Base-by-base conservation (phyloP, 129 eudicot species). In the Flaveria robusta region DNA sequence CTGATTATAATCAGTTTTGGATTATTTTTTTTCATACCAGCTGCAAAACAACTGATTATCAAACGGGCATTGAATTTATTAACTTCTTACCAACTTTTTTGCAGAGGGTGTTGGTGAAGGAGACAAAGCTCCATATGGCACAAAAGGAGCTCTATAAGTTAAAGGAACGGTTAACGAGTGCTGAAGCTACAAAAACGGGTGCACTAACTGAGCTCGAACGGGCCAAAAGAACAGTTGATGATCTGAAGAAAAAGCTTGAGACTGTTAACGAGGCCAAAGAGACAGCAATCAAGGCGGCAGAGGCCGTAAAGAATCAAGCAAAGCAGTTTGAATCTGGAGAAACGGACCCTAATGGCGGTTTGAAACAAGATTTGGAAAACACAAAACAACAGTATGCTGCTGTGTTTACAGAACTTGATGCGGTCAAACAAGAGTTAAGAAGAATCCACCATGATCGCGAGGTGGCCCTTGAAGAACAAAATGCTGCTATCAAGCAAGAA, bases 141-240 rank as follows among this genome's bases (percentile, higher is more conserved):
- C 91, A 91, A 37, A 91, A 87, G 79, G 96, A 95, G 87, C 81
- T 95, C 27, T 81, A 83, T 68, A 95, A 89, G 85, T 75, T 91
- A 75, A 95, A 87, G 76, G 97, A 95, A 68, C 90, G 77, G 70
- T 47, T 95, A 58, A 84, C 81, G 58, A 83, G 81, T 82, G 92
- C 97, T 23, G 99, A 95, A 79, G 69, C 83, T 41, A 87, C 88
- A n/a, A 95, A 88, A 86, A 55, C 83, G 15, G 86, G 91, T 73
- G 97, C 96, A 58, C 91, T 89, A 46, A 50, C 71, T n/a, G 99
- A 95, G 74, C 99, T 95, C 41, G 99, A 91, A 66, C 81, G 75
- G 62, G 96, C 97, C 49, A 86, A 85, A 77, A 71, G 84, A 66
- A 89, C 96, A 0, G 88, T 89, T 8, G 97, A 91, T 16, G 87